Percentiles rank a stretch among this genome's conserved stretches.
phyloP scores from a whole-genome alignment of 768 basidiomycete genomes.

The Thelephora ganbajun region DNA sequence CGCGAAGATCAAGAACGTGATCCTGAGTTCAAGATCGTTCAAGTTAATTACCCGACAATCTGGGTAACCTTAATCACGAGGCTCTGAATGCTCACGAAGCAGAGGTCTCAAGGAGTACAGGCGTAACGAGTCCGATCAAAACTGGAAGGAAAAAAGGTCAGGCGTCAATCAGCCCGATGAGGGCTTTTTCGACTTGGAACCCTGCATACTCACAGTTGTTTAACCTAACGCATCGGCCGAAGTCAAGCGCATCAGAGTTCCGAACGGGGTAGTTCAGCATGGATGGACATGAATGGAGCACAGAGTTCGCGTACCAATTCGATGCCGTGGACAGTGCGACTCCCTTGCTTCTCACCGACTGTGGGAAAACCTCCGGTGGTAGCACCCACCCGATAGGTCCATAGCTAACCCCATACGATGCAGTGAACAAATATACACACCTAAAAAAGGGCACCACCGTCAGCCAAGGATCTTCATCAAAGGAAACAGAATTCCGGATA shows the following conservation, averaged over 20 bases:
- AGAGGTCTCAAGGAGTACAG: conserved; percentile 46
- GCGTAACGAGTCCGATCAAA: conserved; percentile 62
- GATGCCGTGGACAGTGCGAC: conserved; percentile 74
- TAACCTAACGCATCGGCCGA: conserved; percentile 20
- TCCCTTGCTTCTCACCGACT: conserved; percentile 68
- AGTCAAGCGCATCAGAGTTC: too few species aligned
- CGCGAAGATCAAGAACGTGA: conserved; percentile 58
- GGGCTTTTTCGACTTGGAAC: background rate
- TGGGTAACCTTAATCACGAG: too few species aligned
- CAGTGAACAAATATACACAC: conserved; percentile 61
- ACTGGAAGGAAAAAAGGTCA: conserved; percentile 26
- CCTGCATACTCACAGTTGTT: conserved; percentile 43
- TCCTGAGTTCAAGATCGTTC: conserved; percentile 19
- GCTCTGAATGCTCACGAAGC: conserved; percentile 26
- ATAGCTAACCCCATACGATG: conserved; percentile 62
- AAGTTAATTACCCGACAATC: background rate
- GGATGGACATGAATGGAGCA: too few species aligned
- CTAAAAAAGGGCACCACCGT: conserved; percentile 5
- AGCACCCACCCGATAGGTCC: conserved; percentile 80
- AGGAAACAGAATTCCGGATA: background rate
- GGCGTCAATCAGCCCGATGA: background rate
- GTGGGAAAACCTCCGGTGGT: conserved; percentile 71
- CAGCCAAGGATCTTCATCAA: background rate
- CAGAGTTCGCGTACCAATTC: conserved; percentile 39
- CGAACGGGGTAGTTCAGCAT: too few species aligned